Evolutionary conservation across 768 basidiomycete genomes (phyloP).

Genomic region (Tricholomella constricta): DNA sequence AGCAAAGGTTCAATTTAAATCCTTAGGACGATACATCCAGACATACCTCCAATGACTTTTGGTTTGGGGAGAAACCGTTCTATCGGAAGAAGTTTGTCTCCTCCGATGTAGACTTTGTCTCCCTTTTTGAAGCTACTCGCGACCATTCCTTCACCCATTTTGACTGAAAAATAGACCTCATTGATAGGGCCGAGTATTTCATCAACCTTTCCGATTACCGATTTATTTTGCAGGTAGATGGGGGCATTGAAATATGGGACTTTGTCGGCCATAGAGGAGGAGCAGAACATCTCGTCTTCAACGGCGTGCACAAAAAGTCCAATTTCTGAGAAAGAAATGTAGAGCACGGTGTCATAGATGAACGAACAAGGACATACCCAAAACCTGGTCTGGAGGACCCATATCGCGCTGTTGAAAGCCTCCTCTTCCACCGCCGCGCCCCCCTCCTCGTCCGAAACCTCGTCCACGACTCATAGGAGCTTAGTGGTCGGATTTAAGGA

Average conservation of each 20-base stretch:
- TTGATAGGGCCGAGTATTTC: slow-evolving; percentile 99
- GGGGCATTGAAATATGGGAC: slow-evolving; percentile 99
- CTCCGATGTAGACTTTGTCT: slow-evolving; percentile 96
- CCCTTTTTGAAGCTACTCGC: slow-evolving; percentile 96
- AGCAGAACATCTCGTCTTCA: slow-evolving; percentile 97
- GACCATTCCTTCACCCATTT: slow-evolving; percentile 96
- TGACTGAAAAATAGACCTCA: slow-evolving; percentile 96
- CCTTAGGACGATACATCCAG: slow-evolving; percentile 1
- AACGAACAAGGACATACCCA: slow-evolving; percentile 50
- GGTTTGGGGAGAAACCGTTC: slow-evolving; percentile 98
- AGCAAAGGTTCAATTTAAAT: background rate
- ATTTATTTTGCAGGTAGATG: slow-evolving; percentile 96
- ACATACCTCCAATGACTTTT: slow-evolving; percentile 70
- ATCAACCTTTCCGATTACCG: slow-evolving; percentile 94
- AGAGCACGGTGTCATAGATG: slow-evolving; percentile 2
- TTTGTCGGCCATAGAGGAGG: slow-evolving; percentile 80
- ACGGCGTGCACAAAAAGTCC: slow-evolving; percentile 93
- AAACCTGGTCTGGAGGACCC: slow-evolving; percentile 79
- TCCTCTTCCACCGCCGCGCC: slow-evolving; percentile 67
- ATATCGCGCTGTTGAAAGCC: slow-evolving; percentile 71
- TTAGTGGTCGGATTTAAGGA: background rate
- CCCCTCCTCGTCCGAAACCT: slow-evolving; percentile 61
- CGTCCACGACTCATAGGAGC: slow-evolving; percentile 26
- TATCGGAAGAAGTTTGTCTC: slow-evolving; percentile 95
- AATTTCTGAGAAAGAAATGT: slow-evolving; percentile 62